Evolutionary conservation across 2,329 filamentous ascomycete species (phyloP).

Genomic region (Raffaelea ambrosiae): DNA sequence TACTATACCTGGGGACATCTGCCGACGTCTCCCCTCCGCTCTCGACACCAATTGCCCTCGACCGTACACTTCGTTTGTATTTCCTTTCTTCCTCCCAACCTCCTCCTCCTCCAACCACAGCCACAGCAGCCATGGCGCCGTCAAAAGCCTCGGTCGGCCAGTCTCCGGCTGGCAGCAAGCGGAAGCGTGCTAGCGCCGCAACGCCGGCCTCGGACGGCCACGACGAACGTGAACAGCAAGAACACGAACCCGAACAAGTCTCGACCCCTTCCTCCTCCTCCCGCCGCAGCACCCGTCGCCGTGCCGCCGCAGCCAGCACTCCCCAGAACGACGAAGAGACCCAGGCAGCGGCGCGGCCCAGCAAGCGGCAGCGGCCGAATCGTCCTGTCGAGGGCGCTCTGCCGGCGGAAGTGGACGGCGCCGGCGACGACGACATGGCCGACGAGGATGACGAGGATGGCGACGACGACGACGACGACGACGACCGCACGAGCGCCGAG

Average conservation of each 20-base stretch:
- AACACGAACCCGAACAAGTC: background rate
- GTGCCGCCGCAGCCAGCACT: slow-evolving; percentile 35
- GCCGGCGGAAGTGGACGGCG: slow-evolving; percentile 56
- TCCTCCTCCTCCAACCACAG: background rate
- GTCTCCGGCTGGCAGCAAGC: slow-evolving; percentile 10
- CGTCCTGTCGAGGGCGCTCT: slow-evolving; percentile 34
- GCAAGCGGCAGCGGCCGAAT: slow-evolving; percentile 71
- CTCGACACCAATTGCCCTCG: too few relatives aligned
- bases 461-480: slow-evolving; percentile 29
- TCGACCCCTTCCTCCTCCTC: background rate
- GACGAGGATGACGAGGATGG: slow-evolving; percentile 13
- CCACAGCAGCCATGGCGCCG: background rate
- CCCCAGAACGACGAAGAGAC: slow-evolving; percentile 41
- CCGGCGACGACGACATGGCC: slow-evolving; percentile 59
- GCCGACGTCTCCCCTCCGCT: too few relatives aligned
- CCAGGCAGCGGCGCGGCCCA: slow-evolving; percentile 49
- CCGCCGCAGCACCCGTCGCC: slow-evolving; percentile 7
- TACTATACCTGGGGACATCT: too few relatives aligned
- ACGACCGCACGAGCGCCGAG: slow-evolving; percentile 29
- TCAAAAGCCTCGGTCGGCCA: too few relatives aligned
- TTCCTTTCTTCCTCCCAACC: background rate
- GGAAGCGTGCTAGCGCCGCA: slow-evolving; percentile 8
- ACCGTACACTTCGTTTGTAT: too few relatives aligned
- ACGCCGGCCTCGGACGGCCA: background rate
- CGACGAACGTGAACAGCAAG: background rate